These are phyloP conservation scores for Neocucurbitaria cava DNA, from an alignment of 2,329 filamentous ascomycete genomes.

Conservation along the genomic window DNA sequence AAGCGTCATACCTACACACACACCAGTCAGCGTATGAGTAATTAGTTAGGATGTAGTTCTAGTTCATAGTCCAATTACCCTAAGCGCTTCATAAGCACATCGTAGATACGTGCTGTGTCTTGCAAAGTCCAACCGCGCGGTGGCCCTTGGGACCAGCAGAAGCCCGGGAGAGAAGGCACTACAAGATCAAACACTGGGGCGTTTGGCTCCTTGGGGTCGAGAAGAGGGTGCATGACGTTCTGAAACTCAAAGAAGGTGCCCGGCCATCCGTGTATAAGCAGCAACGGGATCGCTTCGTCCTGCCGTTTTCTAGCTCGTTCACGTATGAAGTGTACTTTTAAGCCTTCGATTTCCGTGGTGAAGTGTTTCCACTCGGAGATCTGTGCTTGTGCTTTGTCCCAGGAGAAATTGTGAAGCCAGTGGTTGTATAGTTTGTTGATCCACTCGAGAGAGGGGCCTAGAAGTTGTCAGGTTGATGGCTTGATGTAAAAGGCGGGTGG, in stretches of 20 bases:
- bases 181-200: constrained; percentile 61
- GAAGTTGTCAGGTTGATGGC: constrained; percentile 1
- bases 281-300: constrained; percentile 50
- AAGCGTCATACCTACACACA: constrained; percentile 44
- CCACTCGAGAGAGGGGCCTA: constrained; percentile 41
- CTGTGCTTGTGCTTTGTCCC: constrained; percentile 38
- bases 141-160: constrained; percentile 28
- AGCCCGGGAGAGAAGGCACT: constrained; percentile 61
- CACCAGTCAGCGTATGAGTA: too few species aligned
- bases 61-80: too few species aligned
- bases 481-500: too few species aligned
- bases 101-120: constrained; percentile 55
- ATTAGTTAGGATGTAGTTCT: too few species aligned
- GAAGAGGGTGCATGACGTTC: constrained; percentile 47
- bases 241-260: constrained; percentile 54
- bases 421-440: constrained; percentile 41
- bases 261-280: constrained; percentile 56
- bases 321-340: constrained; percentile 52
- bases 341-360: constrained; percentile 43
- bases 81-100: constrained; percentile 40
- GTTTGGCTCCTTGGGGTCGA: constrained; percentile 33
- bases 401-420: constrained; percentile 46
- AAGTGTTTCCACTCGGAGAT: constrained; percentile 47
- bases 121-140: constrained; percentile 40
- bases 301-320: constrained; percentile 31